These are phyloP conservation scores for Lasiosphaeris hirsuta DNA, from an alignment of 495 filamentous ascomycete species.

Conservation along the genomic window DNA sequence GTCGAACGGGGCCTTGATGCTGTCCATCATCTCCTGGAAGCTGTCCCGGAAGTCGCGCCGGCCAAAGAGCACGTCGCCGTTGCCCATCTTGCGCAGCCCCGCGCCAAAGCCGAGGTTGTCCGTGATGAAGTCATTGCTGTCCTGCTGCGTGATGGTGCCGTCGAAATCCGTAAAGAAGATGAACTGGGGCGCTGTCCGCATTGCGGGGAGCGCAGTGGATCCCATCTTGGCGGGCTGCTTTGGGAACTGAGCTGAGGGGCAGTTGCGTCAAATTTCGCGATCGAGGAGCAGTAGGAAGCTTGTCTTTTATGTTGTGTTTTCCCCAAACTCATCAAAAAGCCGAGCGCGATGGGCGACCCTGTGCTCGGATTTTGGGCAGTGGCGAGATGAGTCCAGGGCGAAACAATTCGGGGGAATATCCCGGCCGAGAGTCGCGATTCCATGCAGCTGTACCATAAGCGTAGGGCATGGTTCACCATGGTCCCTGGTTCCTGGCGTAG, in stretches of 20 bases:
- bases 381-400: no score
- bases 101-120: slow-evolving; percentile 85
- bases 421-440: no score
- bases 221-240: slow-evolving; percentile 28
- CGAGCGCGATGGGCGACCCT: no score
- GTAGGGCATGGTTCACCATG: no score
- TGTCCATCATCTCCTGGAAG: slow-evolving; percentile 86
- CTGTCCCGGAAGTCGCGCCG: slow-evolving; percentile 72
- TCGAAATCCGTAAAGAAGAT: slow-evolving; percentile 99
- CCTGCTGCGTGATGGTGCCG: slow-evolving; percentile 85
- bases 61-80: slow-evolving; percentile 66
- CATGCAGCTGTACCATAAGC: no score
- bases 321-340: not conserved
- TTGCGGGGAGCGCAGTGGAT: slow-evolving; percentile 40
- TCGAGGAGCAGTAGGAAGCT: slow-evolving; percentile 9
- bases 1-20: slow-evolving; percentile 70
- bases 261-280: not conserved
- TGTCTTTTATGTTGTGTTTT: not conserved
- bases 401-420: no score
- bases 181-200: slow-evolving; percentile 69
- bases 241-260: not conserved
- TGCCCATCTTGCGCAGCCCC: slow-evolving; percentile 60
- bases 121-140: slow-evolving; percentile 94
- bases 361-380: no score
- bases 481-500: no score